These are phyloP conservation scores for Ceratobasidium sp. DNA, from an alignment of 1,284 basidiomycete genomes.

Conservation along the genomic window DNA sequence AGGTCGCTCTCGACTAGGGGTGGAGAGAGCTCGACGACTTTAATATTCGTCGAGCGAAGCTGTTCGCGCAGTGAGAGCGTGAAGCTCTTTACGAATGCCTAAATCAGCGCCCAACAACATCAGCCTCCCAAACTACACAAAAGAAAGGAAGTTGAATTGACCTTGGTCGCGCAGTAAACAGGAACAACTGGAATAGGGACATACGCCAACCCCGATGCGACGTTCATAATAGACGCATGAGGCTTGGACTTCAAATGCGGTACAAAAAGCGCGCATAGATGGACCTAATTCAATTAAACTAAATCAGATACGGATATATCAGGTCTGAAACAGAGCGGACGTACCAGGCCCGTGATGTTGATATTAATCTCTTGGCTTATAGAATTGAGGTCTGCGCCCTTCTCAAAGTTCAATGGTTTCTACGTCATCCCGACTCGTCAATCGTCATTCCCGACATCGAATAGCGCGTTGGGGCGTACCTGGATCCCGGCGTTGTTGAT, in stretches of 20 bases:
- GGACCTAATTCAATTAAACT: conserved; percentile 7
- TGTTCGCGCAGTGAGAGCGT: conserved; percentile 27
- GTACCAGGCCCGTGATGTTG: conserved; percentile 25
- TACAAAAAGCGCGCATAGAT: conserved; percentile 33
- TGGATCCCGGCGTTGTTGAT: conserved; percentile 58
- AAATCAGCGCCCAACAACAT: background rate
- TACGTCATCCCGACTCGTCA: background rate
- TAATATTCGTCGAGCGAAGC: conserved; percentile 45
- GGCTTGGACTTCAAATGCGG: conserved; percentile 9
- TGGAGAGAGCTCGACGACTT: conserved; percentile 49
- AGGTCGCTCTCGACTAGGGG: conserved; percentile 50
- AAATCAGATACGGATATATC: background rate
- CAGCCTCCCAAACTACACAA: background rate
- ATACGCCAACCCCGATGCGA: conserved; percentile 24
- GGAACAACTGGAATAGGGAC: conserved; percentile 12
- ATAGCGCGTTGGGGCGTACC: background rate
- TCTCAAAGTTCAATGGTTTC: conserved; percentile 26
- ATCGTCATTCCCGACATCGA: background rate
- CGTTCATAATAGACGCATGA: conserved; percentile 22
- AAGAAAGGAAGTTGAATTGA: background rate
- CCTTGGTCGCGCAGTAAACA: conserved; percentile 29
- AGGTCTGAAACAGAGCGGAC: background rate
- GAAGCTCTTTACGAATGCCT: conserved; percentile 35
- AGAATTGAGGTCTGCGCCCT: conserved; percentile 21
- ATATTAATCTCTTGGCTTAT: conserved; percentile 25